Evolutionary conservation across 2,329 filamentous ascomycete species (phyloP), one percentile per base, ranked within the genome.

Genomic region (Canariomyces notabilis): DNA sequence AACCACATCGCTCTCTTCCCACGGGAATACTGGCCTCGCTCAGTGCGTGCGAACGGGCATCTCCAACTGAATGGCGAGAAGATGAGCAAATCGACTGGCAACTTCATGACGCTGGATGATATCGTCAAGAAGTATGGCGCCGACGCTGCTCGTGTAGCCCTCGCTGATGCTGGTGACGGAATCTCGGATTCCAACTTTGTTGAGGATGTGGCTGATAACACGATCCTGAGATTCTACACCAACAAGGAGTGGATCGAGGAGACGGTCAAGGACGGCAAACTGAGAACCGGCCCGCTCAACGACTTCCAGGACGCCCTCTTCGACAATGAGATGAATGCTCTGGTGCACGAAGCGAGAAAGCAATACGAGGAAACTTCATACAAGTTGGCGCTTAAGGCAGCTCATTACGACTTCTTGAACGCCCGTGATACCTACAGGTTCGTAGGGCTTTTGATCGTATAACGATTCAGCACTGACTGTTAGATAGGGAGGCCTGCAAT

Each of bases 111-210:
- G 9, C 75, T 97, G 42, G 79, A 83, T 44, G 87, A 96, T 52
- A 79, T 90, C 22, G 85, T 91, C 12, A 78, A 83, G 58, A 98
- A 98, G 67, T 98, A 93, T 59, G 93, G 93, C 61, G 91, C 93
- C 7, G 93, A 97, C 65, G 93, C 93, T 3, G 61, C 62, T n/a
- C 81, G 91, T 63, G 86, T 97, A 59, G 89, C 90, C 3, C 82
- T 98, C 53, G 91, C 91, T 15, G 93, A 98, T 66, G 89, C 89
- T 11, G 93, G 93, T 59, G 93, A 98, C 61, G 88, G 87, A 54
- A 89, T 96, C 52, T 85, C 89, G 53, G 93, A 98, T 67, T 90
- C 91, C 59, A 98, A 98, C 74, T 95, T 98, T 56, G 93, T 96
- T 61, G 93, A 98, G 71, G 81, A 85, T 45, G 89, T 96, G 32